Conservation (phyloP, 208 protist species). For the Trypanosoma melophagium region DNA sequence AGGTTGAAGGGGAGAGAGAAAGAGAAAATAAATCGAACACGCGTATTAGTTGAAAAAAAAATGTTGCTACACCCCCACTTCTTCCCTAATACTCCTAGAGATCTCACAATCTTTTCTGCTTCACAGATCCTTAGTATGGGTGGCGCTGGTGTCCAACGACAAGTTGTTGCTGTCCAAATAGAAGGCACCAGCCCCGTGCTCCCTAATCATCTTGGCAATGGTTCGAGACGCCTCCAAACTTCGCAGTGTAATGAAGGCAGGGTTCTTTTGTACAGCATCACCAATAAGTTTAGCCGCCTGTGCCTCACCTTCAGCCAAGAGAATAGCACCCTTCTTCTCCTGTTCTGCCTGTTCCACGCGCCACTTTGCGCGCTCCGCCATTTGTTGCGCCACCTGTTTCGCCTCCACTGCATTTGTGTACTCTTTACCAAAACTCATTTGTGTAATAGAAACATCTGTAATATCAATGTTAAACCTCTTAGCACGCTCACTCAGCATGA, state of each 20-base stretch:
- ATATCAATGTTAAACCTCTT: conserved; percentile 97
- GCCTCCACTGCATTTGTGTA: conserved; percentile 95
- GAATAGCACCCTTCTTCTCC: conserved; percentile 92
- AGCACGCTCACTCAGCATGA: conserved; percentile 93
- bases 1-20: too few species aligned
- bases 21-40: too few species aligned
- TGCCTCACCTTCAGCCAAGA: conserved; percentile 93
- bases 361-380: conserved; percentile 94
- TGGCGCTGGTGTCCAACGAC: conserved; percentile 48
- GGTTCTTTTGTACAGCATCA: conserved; percentile 86
- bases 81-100: conserved; percentile 2
- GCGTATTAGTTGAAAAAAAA: too few species aligned
- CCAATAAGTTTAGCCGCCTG: conserved; percentile 89
- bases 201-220: conserved; percentile 84
- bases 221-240: conserved; percentile 91
- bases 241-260: conserved; percentile 92
- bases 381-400: conserved; percentile 97
- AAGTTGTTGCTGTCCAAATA: conserved; percentile 85
- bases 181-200: conserved; percentile 71
- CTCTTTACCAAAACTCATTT: conserved; percentile 96
- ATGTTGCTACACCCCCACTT: too few species aligned
- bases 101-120: conserved; percentile 7
- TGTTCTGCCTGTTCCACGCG: conserved; percentile 94
- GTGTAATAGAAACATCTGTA: conserved; percentile 98
- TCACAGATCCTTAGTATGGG: conserved; percentile 36